Evolutionary conservation across 2,329 filamentous ascomycete genomes (phyloP).

Genomic region (Meredithiella fracta): DNA sequence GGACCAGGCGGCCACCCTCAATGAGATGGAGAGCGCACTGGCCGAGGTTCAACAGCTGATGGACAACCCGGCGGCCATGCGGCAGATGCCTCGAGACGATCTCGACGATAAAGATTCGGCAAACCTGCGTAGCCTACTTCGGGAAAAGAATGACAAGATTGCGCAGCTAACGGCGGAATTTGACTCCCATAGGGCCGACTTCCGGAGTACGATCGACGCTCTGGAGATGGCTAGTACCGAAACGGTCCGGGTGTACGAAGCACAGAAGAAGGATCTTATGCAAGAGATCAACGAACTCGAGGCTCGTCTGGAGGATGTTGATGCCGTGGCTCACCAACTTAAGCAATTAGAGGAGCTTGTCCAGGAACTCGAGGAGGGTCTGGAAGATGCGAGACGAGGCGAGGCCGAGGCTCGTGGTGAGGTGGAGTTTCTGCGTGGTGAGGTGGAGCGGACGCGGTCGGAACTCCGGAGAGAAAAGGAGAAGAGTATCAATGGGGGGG

Average conservation of each 20-base stretch:
- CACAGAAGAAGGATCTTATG: constrained; percentile 72
- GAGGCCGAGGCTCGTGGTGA: constrained; percentile 92
- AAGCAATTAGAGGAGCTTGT: constrained; percentile 94
- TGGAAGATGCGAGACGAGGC: constrained; percentile 84
- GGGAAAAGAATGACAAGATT: constrained; percentile 96
- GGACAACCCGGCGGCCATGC: constrained; percentile 34
- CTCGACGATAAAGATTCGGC: constrained; percentile 49
- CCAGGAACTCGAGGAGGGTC: constrained; percentile 86
- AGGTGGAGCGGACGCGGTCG: constrained; percentile 78
- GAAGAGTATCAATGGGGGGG: constrained; percentile 37
- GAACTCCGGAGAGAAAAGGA: constrained; percentile 81
- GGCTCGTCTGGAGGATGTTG: constrained; percentile 72
- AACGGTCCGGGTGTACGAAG: constrained; percentile 90
- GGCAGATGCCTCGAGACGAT: constrained; percentile 27
- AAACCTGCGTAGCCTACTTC: constrained; percentile 64
- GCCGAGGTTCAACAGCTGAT: constrained; percentile 61
- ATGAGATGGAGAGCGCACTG: constrained; percentile 79
- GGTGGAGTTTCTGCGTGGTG: constrained; percentile 85
- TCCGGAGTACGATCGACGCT: constrained; percentile 90
- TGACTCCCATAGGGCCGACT: constrained; percentile 85
- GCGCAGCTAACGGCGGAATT: constrained; percentile 85
- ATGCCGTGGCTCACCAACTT: constrained; percentile 75
- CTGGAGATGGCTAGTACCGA: constrained; percentile 90
- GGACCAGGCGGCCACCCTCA: constrained; percentile 66
- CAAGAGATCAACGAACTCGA: constrained; percentile 70